Conservation (phyloP, 805 yeast species). For the Kodamaea sagamina region DNA sequence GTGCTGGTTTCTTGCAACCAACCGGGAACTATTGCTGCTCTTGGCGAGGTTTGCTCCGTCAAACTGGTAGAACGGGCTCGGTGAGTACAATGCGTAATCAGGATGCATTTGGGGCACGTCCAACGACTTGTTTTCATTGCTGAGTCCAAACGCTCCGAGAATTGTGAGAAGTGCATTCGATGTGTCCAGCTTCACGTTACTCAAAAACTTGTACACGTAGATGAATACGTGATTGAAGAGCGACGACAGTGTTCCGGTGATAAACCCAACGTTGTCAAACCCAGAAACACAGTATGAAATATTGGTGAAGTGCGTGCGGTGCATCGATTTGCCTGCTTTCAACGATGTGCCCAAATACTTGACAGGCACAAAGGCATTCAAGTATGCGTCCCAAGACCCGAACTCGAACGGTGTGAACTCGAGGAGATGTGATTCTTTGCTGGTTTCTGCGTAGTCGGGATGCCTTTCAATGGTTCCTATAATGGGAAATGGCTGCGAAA, state of each 20-base stretch:
- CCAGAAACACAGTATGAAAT: slow-evolving; percentile 48
- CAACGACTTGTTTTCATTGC: slow-evolving; percentile 25
- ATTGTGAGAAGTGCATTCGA: slow-evolving; percentile 39
- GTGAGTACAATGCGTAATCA: slow-evolving; percentile 61
- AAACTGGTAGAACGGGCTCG: slow-evolving; percentile 55
- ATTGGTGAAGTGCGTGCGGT: slow-evolving; percentile 22
- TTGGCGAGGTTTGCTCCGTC: neutral
- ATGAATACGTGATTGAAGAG: slow-evolving; percentile 57
- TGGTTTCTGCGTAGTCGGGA: slow-evolving; percentile 31
- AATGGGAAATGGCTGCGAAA: slow-evolving; percentile 52
- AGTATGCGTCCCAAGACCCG: slow-evolving; percentile 62
- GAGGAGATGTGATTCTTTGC: slow-evolving; percentile 46
- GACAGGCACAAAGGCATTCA: slow-evolving; percentile 50
- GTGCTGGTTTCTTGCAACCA: slow-evolving; percentile 19
- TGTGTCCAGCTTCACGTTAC: slow-evolving; percentile 33
- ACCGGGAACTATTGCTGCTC: slow-evolving; percentile 6
- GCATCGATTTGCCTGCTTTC: slow-evolving; percentile 42
- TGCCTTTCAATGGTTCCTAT: slow-evolving; percentile 43
- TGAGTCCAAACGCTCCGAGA: slow-evolving; percentile 47
- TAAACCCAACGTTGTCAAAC: slow-evolving; percentile 59
- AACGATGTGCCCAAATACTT: slow-evolving; percentile 55
- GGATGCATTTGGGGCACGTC: slow-evolving; percentile 43
- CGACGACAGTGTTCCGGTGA: slow-evolving; percentile 66
- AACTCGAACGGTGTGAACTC: slow-evolving; percentile 68
- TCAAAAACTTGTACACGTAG: slow-evolving; percentile 45